Percentiles rank a stretch among this genome's conserved stretches.
Conservation (phyloP, 2,329 filamentous ascomycete genomes). For the Passalora sequoiae region DNA sequence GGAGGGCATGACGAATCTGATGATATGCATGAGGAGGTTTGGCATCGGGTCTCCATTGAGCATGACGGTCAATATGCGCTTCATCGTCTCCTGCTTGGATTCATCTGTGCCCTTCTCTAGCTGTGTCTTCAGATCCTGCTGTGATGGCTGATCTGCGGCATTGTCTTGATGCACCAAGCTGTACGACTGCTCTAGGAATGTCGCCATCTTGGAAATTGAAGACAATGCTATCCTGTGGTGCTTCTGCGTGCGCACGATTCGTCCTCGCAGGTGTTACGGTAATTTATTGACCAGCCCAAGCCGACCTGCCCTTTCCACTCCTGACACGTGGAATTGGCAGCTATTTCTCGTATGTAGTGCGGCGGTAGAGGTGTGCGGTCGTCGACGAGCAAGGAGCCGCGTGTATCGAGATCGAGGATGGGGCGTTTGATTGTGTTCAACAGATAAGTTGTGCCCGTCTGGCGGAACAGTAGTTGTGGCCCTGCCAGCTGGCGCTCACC, state of each 20-base stretch:
- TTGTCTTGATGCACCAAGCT: conserved; percentile 98
- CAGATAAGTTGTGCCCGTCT: too few relatives aligned
- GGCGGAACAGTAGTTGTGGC: too few relatives aligned
- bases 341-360: too few relatives aligned
- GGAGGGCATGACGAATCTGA: conserved; percentile 98
- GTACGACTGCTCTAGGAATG: conserved; percentile 91
- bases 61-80: conserved; percentile 94
- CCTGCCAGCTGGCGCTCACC: too few relatives aligned
- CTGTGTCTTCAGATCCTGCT: conserved; percentile 78
- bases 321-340: conserved; percentile 10
- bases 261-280: conserved; percentile 25
- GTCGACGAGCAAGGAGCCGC: background rate
- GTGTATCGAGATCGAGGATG: too few relatives aligned
- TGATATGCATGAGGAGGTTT: conserved; percentile 96
- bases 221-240: conserved; percentile 4
- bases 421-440: too few relatives aligned
- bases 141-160: conserved; percentile 80
- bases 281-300: conserved; percentile 25
- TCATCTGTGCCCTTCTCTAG: conserved; percentile 39
- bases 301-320: conserved; percentile 9
- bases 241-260: conserved; percentile 2
- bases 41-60: conserved; percentile 96
- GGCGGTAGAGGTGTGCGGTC: background rate
- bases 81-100: conserved; percentile 56
- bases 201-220: conserved; percentile 65